phyloP scores from a whole-genome alignment of 208 protist species.

The Wallacemonas rigidus region DNA sequence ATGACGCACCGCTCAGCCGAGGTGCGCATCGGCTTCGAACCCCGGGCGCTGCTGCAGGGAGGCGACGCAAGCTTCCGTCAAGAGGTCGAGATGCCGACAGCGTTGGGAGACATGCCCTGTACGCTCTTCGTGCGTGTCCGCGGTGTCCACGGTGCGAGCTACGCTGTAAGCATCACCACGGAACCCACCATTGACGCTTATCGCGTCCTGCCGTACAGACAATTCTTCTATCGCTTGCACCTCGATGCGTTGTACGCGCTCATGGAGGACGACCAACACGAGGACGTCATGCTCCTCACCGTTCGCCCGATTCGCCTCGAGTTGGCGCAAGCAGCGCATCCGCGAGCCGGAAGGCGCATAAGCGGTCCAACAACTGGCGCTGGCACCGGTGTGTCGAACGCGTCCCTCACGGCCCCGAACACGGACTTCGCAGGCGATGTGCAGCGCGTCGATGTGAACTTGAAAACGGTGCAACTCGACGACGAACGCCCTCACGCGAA shows the following conservation, averaged over 20 bases:
- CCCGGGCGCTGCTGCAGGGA: slow-evolving; percentile 32
- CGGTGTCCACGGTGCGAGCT: slow-evolving; percentile 56
- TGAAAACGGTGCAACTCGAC: slow-evolving; percentile 64
- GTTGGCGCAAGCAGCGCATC: slow-evolving; percentile 45
- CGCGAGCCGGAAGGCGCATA: neutral
- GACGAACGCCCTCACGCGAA: slow-evolving; percentile 65
- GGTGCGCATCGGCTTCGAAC: slow-evolving; percentile 66
- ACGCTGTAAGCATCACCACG: slow-evolving; percentile 72
- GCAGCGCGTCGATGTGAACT: slow-evolving; percentile 49
- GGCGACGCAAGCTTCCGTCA: slow-evolving; percentile 25
- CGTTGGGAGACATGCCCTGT: neutral
- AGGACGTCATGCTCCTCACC: slow-evolving; percentile 45
- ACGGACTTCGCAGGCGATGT: slow-evolving; percentile 33
- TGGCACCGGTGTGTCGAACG: neutral
- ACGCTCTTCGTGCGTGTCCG: slow-evolving; percentile 76
- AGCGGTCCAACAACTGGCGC: neutral
- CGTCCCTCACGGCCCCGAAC: neutral
- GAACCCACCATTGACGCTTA: slow-evolving; percentile 69
- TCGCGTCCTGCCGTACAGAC: slow-evolving; percentile 58
- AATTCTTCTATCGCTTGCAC: slow-evolving; percentile 54
- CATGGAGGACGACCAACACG: slow-evolving; percentile 30
- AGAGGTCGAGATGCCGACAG: slow-evolving; percentile 14
- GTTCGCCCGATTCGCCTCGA: slow-evolving; percentile 44
- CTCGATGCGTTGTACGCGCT: slow-evolving; percentile 56
- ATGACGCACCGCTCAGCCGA: neutral